Conservation (phyloP, 345 rosid species). For the Eucalyptus pauciflora region DNA sequence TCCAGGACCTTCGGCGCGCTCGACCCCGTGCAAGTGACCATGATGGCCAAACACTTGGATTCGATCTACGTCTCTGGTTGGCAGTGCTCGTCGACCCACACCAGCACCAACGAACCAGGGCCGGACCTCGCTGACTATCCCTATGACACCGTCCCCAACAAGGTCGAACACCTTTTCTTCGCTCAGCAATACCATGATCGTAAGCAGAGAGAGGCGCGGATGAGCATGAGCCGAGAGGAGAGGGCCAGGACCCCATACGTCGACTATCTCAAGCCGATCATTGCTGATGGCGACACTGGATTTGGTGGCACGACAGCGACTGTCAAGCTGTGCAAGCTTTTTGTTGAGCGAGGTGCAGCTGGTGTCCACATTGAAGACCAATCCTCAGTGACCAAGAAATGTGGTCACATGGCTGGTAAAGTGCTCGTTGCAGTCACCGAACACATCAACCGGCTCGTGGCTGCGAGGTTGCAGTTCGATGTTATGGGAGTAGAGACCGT, state of each 20-base stretch:
- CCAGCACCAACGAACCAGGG: constrained; percentile 85
- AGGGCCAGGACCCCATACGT: constrained; percentile 69
- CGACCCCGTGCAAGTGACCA: constrained; percentile 90
- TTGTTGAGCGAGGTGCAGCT: constrained; percentile 91
- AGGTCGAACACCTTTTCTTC: constrained; percentile 86
- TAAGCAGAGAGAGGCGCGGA: constrained; percentile 85
- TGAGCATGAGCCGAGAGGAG: constrained; percentile 83
- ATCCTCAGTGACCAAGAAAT: constrained; percentile 88
- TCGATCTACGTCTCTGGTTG: constrained; percentile 90
- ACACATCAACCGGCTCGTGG: constrained; percentile 85
- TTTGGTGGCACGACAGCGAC: constrained; percentile 95
- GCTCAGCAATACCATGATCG: constrained; percentile 96
- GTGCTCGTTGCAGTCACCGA: constrained; percentile 89
- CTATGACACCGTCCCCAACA: constrained; percentile 90
- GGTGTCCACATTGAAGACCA: constrained; percentile 96
- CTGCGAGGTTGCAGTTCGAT: constrained; percentile 91
- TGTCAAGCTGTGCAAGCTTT: constrained; percentile 92
- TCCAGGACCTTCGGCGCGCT: constrained; percentile 93
- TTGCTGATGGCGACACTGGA: constrained; percentile 95
- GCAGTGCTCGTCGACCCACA: constrained; percentile 99
- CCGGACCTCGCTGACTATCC: constrained; percentile 99
- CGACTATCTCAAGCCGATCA: constrained; percentile 93
- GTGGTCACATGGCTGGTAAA: constrained; percentile 97
- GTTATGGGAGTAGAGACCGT: constrained; percentile 94
- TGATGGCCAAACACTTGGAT: constrained; percentile 96